These are phyloP conservation scores for Phytophthora macrochlamydospora DNA, from an alignment of 352 stramenopile genomes.

Conservation along the genomic window DNA sequence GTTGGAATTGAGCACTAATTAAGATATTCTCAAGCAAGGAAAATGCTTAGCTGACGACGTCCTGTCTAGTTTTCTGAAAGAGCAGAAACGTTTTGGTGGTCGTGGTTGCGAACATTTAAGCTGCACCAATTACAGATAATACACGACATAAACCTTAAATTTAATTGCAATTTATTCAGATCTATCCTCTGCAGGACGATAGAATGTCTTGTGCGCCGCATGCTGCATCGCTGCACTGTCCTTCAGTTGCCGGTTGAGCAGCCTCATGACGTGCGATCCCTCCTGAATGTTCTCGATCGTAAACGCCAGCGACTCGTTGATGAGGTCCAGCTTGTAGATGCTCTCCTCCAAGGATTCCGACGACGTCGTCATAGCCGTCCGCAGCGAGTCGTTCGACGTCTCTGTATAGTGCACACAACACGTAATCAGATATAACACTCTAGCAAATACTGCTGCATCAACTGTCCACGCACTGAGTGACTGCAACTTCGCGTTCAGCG, in stretches of 20 bases:
- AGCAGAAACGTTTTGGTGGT: too few relatives aligned
- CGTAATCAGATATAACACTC: neutral
- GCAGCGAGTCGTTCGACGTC: slow-evolving; percentile 48
- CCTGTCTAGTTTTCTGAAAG: too few relatives aligned
- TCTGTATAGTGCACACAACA: slow-evolving; percentile 30
- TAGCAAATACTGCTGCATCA: neutral
- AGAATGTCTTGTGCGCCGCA: slow-evolving; percentile 36
- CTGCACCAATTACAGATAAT: too few relatives aligned
- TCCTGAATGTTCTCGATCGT: slow-evolving; percentile 85
- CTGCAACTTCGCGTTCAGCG: slow-evolving; percentile 26
- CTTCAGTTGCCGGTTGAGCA: slow-evolving; percentile 70
- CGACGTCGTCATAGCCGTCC: slow-evolving; percentile 33
- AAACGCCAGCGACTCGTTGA: slow-evolving; percentile 83
- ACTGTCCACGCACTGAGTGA: slow-evolving; percentile 22
- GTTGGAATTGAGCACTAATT: too few relatives aligned
- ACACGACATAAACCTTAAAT: too few relatives aligned
- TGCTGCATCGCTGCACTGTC: slow-evolving; percentile 56
- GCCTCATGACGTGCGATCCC: slow-evolving; percentile 69
- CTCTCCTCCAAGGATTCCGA: slow-evolving; percentile 45
- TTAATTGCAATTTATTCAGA: neutral
- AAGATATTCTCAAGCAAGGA: too few relatives aligned
- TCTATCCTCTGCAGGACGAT: slow-evolving; percentile 17
- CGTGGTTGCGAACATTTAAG: too few relatives aligned
- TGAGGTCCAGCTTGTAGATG: slow-evolving; percentile 77
- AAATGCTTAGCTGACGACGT: too few relatives aligned